Conservation (phyloP, 345 rosid genomes). For the Turnera subulata region DNA sequence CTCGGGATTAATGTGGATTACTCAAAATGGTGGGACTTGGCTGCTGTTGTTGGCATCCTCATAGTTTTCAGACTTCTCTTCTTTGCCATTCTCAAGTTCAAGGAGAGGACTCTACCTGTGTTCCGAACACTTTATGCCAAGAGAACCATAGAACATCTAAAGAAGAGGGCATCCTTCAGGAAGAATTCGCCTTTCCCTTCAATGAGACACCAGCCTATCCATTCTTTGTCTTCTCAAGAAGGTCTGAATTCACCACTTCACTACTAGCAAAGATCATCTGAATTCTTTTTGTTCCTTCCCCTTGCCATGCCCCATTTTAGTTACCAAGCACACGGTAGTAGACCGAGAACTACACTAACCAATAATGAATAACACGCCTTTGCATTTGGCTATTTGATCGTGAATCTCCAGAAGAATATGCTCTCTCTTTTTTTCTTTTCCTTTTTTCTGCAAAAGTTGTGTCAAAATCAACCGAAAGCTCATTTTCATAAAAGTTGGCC, state of each 20-base stretch:
- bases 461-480: too few relatives aligned
- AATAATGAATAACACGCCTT: too few relatives aligned
- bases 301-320: too few relatives aligned
- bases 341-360: too few relatives aligned
- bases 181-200: constrained; percentile 36
- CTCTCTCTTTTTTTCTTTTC: too few relatives aligned
- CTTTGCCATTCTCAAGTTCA: constrained; percentile 62
- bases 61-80: constrained; percentile 60
- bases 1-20: constrained; percentile 45
- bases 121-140: constrained; percentile 45
- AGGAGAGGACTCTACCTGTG: constrained; percentile 61
- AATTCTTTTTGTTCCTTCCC: too few relatives aligned
- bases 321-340: too few relatives aligned
- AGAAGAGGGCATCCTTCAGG: constrained; percentile 73
- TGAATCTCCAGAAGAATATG: too few relatives aligned
- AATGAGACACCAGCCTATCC: constrained; percentile 55
- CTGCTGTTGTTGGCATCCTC: constrained; percentile 47
- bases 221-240: constrained; percentile 63
- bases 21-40: constrained; percentile 92
- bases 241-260: constrained; percentile 41
- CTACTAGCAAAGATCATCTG: constrained; percentile 11
- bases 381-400: too few relatives aligned
- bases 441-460: too few relatives aligned
- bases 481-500: too few relatives aligned
- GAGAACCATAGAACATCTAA: constrained; percentile 52